phyloP scores from a whole-genome alignment of 352 stramenopile genomes.

The Phytophthora hybrid region DNA sequence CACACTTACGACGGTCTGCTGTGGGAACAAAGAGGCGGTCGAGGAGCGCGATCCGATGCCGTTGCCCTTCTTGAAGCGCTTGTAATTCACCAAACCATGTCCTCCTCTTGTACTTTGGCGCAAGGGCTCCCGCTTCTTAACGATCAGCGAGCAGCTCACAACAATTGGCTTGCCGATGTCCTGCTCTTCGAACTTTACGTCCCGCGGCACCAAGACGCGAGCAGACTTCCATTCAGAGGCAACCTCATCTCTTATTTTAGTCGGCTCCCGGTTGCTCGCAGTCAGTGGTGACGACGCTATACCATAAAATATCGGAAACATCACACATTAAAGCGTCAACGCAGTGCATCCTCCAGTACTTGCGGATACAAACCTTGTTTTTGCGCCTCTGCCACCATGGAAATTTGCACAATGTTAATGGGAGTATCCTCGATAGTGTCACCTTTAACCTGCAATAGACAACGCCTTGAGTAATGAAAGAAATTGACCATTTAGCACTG shows the following conservation, averaged over 20 bases:
- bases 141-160: slow-evolving; percentile 59
- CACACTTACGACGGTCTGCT: slow-evolving; percentile 68
- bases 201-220: slow-evolving; percentile 32
- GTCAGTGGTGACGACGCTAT: slow-evolving; percentile 22
- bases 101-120: slow-evolving; percentile 1
- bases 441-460: slow-evolving; percentile 25
- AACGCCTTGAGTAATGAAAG: slow-evolving; percentile 9
- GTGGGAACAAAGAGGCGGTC: slow-evolving; percentile 57
- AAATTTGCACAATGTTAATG: slow-evolving; percentile 46
- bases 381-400: slow-evolving; percentile 12
- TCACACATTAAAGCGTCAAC: slow-evolving; percentile 8
- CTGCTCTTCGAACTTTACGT: slow-evolving; percentile 40
- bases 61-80: slow-evolving; percentile 88
- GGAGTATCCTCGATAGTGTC: slow-evolving; percentile 17
- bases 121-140: slow-evolving; percentile 42
- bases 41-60: slow-evolving; percentile 50
- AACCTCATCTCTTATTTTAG: slow-evolving; percentile 16
- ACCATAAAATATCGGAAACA: not conserved
- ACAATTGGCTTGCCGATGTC: slow-evolving; percentile 55
- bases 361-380: slow-evolving; percentile 21
- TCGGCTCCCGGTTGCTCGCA: slow-evolving; percentile 13
- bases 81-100: slow-evolving; percentile 68
- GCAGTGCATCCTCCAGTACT: not conserved
- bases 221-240: slow-evolving; percentile 45
- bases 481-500: not conserved